Percentiles rank a stretch among this genome's conserved stretches.
These are phyloP conservation scores for Chlorella sp. DNA, from an alignment of 139 green algal genomes.

Conservation along the genomic window DNA sequence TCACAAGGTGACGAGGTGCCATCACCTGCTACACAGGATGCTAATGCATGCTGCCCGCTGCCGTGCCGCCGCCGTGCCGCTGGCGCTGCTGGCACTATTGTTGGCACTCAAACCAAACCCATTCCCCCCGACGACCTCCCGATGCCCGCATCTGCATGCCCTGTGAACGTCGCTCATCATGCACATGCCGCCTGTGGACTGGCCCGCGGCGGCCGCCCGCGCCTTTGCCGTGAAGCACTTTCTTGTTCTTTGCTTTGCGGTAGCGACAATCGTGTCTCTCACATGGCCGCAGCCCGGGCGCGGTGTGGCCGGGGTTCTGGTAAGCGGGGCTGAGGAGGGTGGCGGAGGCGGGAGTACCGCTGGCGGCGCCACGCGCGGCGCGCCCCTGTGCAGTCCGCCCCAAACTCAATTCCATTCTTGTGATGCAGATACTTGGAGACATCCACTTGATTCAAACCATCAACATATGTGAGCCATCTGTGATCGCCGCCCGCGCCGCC, in stretches of 20 bases:
- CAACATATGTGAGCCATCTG: conserved; percentile 15
- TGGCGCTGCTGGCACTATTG: not conserved
- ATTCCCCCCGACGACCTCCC: not conserved
- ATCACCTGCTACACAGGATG: too few relatives aligned
- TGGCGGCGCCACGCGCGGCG: too few relatives aligned
- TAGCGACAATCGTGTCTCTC: not conserved
- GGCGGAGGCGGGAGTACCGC: not conserved
- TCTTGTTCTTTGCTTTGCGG: conserved; percentile 29
- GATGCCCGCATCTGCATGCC: not conserved
- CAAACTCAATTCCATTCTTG: not conserved
- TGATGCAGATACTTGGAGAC: not conserved
- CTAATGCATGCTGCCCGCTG: too few relatives aligned
- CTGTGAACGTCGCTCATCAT: not conserved
- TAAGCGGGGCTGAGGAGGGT: not conserved
- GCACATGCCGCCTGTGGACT: too few relatives aligned
- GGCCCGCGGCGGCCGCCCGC: not conserved
- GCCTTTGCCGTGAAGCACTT: conserved; percentile 23
- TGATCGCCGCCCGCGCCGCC: conserved; percentile 34
- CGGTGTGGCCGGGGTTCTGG: conserved; percentile 26
- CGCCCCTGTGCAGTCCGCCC: not conserved
- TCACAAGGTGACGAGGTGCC: too few relatives aligned
- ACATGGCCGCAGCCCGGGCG: not conserved
- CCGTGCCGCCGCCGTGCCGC: too few relatives aligned
- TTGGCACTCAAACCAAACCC: not conserved
- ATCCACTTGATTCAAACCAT: conserved; percentile 38